Base-by-base conservation (phyloP, 768 basidiomycete species). In the Clavulina sp. region DNA sequence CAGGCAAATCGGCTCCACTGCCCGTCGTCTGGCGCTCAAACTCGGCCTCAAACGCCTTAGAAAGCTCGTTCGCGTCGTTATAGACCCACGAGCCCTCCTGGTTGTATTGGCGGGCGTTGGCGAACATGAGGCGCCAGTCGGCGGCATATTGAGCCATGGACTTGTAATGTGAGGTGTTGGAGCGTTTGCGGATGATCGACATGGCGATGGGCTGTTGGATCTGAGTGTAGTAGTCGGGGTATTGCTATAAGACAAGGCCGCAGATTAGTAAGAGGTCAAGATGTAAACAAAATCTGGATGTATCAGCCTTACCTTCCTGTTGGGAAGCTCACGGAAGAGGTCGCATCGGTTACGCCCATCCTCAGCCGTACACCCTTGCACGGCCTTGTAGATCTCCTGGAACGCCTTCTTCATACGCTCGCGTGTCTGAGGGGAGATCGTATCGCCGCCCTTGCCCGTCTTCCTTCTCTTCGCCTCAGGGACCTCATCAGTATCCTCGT, bases 51-150 rank as follows among this genome's bases (percentile, higher is more conserved):
- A 92, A 89, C 47, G 80, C 79, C 61, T 83, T 84, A 67, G 93
- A 84, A 84, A 92, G 87, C 68, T 88, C 85, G 47, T 87, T 84
- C 5, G 93, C 91, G 55, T 93, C 88, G 54, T 84, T 72, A 65
- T 91, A 93, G 33, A 95, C 89, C 84, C 86, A 88, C 0, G 88
- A 92, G 1, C 84, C 88, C 65, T 93, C 88, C 64, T 84, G 81
- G 63, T 96, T 96, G 71, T 88, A 97, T 41, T 78, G 84, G 59
- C 84, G 75, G 3, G 93, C 92, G 60, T 97, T 97, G 64, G 77
- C 74, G 65, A 92, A 96, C 83, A 99, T 91, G 52, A 89, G 73
- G 57, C 74, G 74, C 78, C 82, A 88, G 64, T 93, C 88, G 43
- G 77, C 75, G 52, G 75, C 70, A 68, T 79, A 89, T 52, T 74